Base-by-base conservation (phyloP, 1,284 basidiomycete genomes). In the Melampsora abietis-canadensis region DNA sequence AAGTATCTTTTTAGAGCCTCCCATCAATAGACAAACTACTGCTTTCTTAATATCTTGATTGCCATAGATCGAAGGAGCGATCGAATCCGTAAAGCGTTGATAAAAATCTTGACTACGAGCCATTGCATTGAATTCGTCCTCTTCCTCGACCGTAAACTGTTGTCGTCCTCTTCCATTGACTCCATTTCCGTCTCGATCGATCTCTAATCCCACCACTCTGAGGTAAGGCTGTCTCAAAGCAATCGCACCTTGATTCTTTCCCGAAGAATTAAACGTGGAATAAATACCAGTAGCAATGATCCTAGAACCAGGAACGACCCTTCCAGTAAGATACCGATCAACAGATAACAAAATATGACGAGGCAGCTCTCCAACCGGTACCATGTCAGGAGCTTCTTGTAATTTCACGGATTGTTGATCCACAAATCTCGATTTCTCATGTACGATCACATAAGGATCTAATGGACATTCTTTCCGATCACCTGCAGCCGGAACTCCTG, bases 361-460 rank as follows among this genome's bases (percentile, higher is more conserved):
- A 4, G 96, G 96, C 62, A 99, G 85, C 81, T 99, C 96, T 85
- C 96, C 96, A 27, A 98, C 94, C 2, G 96, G 96, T 0, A 99
- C 96, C 93, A 98, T 97, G 82, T 99, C 96, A 0, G 96, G 96
- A 7, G 95, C 94, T 83, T 99, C 96, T 82, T 99, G 96, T 17
- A 99, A 86, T 82, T 99, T 99, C 79, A 99, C 86, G 7, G 89
- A 92, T 83, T 99, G 96, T 79, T 94, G 92, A 82, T 99, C 96
- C 34, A 95, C 90, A 81, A 98, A 99, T 4, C 87, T 85, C 68
- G 93, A 98, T 82, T 93, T 92, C 70, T 94, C 91, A 83, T 99
- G 96, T 14, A 98, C 85, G 79, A 99, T 96, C 63, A 95, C 86
- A 83, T 94, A 99, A 0, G 96, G 96, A 81, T 99, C 96, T 70